Evolutionary conservation across 1,284 basidiomycete species (phyloP).

Genomic region (Vanrija sp.): DNA sequence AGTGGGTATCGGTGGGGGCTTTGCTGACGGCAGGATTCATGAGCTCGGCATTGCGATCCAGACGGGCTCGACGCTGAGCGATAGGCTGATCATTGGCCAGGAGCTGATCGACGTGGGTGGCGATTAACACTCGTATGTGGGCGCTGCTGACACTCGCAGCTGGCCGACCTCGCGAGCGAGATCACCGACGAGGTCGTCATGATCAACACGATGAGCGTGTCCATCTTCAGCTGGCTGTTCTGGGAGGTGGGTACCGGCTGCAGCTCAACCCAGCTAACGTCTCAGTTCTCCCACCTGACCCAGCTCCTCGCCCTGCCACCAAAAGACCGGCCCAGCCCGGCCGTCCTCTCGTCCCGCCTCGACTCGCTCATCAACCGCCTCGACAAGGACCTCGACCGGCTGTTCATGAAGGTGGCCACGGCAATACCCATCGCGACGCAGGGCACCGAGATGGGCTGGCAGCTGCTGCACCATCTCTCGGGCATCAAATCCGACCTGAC

Average conservation of each 20-base stretch:
- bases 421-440: constrained; percentile 7
- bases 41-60: constrained; percentile 38
- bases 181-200: constrained; percentile 36
- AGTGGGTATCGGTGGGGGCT: constrained; percentile 22
- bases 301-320: constrained; percentile 24
- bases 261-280: background rate
- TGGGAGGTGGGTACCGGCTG: constrained; percentile 31
- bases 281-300: constrained; percentile 35
- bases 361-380: constrained; percentile 35
- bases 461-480: constrained; percentile 8
- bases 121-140: too few species aligned
- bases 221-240: constrained; percentile 42
- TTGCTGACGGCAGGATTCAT: constrained; percentile 31
- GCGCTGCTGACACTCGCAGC: constrained; percentile 20
- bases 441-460: constrained; percentile 8
- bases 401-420: constrained; percentile 15
- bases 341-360: constrained; percentile 21
- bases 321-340: background rate
- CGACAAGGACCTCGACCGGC: constrained; percentile 26
- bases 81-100: constrained; percentile 29
- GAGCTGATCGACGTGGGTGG: constrained; percentile 36
- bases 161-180: constrained; percentile 37
- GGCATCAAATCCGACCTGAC: constrained; percentile 6
- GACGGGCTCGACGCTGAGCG: constrained; percentile 34
- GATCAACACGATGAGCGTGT: constrained; percentile 40